phyloP scores from a whole-genome alignment of 495 filamentous ascomycete genomes.

The Penicillium parvum region DNA sequence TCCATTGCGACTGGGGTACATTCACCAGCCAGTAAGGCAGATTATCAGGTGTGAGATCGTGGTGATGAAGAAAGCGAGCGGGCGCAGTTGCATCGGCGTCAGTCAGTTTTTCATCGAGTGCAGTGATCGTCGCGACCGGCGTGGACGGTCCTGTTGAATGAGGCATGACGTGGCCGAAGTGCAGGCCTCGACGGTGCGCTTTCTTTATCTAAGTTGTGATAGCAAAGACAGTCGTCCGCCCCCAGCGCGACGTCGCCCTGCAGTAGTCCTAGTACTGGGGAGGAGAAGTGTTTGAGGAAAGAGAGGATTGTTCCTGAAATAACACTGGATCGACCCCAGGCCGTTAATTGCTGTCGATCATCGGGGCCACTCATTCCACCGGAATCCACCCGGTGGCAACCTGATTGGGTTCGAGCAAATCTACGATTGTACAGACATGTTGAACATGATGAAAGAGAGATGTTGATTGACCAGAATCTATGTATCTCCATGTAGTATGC shows the following conservation, averaged over 20 bases:
- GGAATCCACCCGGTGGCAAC: constrained; percentile 11
- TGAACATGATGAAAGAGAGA: background rate
- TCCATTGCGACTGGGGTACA: constrained; percentile 56
- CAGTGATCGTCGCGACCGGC: constrained; percentile 22
- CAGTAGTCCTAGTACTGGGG: constrained; percentile 10
- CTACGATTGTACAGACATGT: background rate
- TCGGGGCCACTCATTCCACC: constrained; percentile 2
- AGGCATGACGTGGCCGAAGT: constrained; percentile 6
- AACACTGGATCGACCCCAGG: constrained; percentile 1
- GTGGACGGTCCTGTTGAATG: constrained; percentile 13
- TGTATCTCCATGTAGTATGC: background rate
- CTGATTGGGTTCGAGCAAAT: constrained; percentile 1
- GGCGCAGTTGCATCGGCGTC: constrained; percentile 15
- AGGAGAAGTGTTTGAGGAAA: background rate
- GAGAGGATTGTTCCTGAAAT: constrained; percentile 1
- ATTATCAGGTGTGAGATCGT: constrained; percentile 6
- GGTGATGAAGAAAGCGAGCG: constrained; percentile 7
- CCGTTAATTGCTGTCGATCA: constrained; percentile 14
- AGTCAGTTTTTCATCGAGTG: constrained; percentile 21
- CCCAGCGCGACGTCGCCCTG: constrained; percentile 11
- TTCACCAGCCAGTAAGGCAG: constrained; percentile 81
- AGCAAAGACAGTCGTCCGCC: background rate
- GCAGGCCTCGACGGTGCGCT: background rate
- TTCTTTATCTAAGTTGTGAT: background rate
- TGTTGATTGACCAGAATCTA: constrained; percentile 1